Evolutionary conservation across 495 filamentous ascomycete genomes (phyloP).

Genomic region (Cladorrhinum samala): DNA sequence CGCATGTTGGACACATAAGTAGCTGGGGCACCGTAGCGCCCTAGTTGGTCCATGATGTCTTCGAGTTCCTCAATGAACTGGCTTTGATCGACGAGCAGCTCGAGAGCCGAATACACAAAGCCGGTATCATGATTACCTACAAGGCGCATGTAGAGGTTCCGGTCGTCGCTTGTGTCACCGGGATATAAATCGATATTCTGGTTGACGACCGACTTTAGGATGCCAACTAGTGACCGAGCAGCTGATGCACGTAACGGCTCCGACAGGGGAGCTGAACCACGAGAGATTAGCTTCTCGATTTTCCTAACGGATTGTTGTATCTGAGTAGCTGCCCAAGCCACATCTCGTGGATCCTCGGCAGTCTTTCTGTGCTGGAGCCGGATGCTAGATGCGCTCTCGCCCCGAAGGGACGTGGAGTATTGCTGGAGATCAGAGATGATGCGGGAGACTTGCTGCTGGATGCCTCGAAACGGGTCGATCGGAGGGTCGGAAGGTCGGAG

Average conservation of each 20-base stretch:
- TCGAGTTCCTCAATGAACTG: slow-evolving; percentile 31
- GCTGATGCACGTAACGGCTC: slow-evolving; percentile 31
- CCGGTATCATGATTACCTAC: slow-evolving; percentile 30
- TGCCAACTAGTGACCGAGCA: slow-evolving; percentile 34
- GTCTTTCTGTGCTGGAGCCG: slow-evolving; percentile 18
- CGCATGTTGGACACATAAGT: slow-evolving; percentile 27
- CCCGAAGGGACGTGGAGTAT: slow-evolving; percentile 21
- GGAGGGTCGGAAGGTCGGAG: slow-evolving; percentile 32
- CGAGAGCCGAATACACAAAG: slow-evolving; percentile 34
- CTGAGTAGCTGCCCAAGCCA: slow-evolving; percentile 35
- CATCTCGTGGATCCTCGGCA: slow-evolving; percentile 22
- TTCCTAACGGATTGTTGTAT: slow-evolving; percentile 27
- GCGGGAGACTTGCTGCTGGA: slow-evolving; percentile 33
- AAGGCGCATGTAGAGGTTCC: slow-evolving; percentile 35
- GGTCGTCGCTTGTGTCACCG: slow-evolving; percentile 15
- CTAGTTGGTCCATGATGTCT: slow-evolving; percentile 24
- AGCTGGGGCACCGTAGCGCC: slow-evolving; percentile 19
- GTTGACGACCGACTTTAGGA: slow-evolving; percentile 32
- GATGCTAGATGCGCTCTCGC: slow-evolving; percentile 3
- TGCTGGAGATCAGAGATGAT: slow-evolving; percentile 33
- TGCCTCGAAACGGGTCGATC: slow-evolving; percentile 34
- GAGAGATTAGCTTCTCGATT: slow-evolving; percentile 31
- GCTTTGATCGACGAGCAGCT: slow-evolving; percentile 32
- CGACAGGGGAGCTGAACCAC: slow-evolving; percentile 29
- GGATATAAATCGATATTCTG: slow-evolving; percentile 27